These are phyloP conservation scores for Gossypium lobatum DNA, from an alignment of 441 rosid genomes.

Conservation along the genomic window DNA sequence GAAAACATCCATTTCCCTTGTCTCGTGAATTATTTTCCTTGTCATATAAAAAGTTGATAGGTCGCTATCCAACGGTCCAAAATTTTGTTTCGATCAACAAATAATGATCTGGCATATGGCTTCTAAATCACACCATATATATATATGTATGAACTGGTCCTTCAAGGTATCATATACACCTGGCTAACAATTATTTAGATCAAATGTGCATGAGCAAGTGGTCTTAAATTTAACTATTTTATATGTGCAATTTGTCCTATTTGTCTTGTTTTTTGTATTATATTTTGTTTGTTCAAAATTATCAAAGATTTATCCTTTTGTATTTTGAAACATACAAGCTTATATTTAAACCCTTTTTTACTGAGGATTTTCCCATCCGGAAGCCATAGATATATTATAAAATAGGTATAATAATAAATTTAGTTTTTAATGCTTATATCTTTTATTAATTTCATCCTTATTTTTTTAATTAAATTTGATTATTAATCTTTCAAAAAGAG, in stretches of 20 bases:
- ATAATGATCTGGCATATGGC: neutral
- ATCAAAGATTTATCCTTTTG: neutral
- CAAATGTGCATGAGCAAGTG: neutral
- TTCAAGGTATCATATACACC: neutral
- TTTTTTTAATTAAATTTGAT: no score
- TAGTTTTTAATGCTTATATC: no score
- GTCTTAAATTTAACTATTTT: neutral
- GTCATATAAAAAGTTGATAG: neutral
- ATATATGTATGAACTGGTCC: neutral
- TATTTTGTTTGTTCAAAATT: neutral
- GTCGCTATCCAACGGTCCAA: neutral
- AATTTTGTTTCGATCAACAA: neutral
- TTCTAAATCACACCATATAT: neutral
- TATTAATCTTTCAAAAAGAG: no score
- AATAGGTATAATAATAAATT: no score
- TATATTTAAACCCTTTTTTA: no score
- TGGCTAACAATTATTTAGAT: neutral
- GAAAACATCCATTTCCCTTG: neutral
- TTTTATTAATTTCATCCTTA: no score
- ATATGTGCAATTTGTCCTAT: neutral
- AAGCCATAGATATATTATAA: no score
- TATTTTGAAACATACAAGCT: neutral
- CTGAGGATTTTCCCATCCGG: no score
- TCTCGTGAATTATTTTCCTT: neutral
- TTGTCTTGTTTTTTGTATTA: neutral